Evolutionary conservation across 768 basidiomycete genomes (phyloP).

Genomic region (Russula sp.): DNA sequence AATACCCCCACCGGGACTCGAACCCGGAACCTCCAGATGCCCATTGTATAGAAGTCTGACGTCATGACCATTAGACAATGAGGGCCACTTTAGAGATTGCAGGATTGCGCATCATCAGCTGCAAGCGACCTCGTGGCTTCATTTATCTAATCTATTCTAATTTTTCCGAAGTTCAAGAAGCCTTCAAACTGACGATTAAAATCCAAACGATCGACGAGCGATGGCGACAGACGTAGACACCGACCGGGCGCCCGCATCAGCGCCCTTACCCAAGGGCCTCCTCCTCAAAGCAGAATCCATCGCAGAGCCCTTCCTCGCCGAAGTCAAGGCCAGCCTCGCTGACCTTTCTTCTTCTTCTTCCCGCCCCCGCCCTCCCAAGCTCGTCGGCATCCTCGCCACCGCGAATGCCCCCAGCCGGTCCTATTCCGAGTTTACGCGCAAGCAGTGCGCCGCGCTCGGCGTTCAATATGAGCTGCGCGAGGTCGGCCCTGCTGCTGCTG

Average conservation of each 20-base stretch:
- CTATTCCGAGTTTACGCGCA: constrained; percentile 88
- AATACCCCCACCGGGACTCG: constrained; percentile 74
- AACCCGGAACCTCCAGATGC: constrained; percentile 82
- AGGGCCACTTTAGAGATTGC: constrained; percentile 37
- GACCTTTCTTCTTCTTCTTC: too few species aligned
- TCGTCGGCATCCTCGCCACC: constrained; percentile 90
- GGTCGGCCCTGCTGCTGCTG: constrained; percentile 60
- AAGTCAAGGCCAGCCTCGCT: constrained; percentile 47
- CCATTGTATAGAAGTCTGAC: constrained; percentile 66
- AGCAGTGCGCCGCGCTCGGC: constrained; percentile 83
- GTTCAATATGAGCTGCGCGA: constrained; percentile 76
- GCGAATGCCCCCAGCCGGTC: constrained; percentile 68
- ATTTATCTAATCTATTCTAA: background rate
- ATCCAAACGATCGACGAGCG: background rate
- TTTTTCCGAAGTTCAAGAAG: background rate
- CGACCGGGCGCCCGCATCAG: background rate
- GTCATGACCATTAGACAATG: constrained; percentile 89
- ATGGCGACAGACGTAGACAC: background rate
- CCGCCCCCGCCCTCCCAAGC: constrained; percentile 46
- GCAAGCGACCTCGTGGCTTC: background rate
- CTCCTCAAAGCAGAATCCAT: constrained; percentile 75
- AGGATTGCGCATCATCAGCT: background rate
- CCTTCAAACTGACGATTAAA: too few species aligned
- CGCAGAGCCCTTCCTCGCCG: constrained; percentile 60
- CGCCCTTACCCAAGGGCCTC: constrained; percentile 51